These are phyloP conservation scores for Coriaria nepalensis DNA, from an alignment of 306 rosid species.

Conservation along the genomic window DNA sequence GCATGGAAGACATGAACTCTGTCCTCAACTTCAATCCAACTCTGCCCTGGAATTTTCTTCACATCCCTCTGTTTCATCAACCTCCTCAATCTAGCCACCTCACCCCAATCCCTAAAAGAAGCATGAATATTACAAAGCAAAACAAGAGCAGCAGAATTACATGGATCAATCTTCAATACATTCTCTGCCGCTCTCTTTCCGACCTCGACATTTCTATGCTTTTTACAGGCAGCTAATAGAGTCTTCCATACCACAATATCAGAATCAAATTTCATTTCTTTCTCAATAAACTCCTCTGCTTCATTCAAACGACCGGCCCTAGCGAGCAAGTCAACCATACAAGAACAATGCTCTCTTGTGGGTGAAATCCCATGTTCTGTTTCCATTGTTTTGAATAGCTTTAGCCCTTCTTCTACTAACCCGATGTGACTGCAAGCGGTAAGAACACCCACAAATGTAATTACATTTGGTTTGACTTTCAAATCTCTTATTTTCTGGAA, in stretches of 20 bases:
- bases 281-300: constrained; percentile 46
- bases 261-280: constrained; percentile 34
- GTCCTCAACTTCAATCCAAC: constrained; percentile 47
- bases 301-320: constrained; percentile 56
- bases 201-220: constrained; percentile 43
- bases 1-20: constrained; percentile 46
- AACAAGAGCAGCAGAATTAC: constrained; percentile 53
- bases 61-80: constrained; percentile 44
- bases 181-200: constrained; percentile 60
- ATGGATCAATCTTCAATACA: constrained; percentile 44
- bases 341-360: constrained; percentile 56
- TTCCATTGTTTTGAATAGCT: constrained; percentile 42
- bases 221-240: constrained; percentile 56
- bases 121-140: constrained; percentile 55
- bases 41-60: constrained; percentile 57
- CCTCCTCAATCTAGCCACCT: constrained; percentile 43
- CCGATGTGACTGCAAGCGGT: constrained; percentile 75
- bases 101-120: constrained; percentile 48
- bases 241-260: constrained; percentile 65
- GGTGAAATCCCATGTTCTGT: constrained; percentile 40
- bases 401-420: constrained; percentile 58
- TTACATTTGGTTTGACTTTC: constrained; percentile 47
- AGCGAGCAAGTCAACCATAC: constrained; percentile 75
- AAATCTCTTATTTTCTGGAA: constrained; percentile 35
- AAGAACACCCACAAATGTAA: constrained; percentile 56